Evolutionary conservation across 306 rosid genomes (phyloP).

Genomic region (Pueraria montana): DNA sequence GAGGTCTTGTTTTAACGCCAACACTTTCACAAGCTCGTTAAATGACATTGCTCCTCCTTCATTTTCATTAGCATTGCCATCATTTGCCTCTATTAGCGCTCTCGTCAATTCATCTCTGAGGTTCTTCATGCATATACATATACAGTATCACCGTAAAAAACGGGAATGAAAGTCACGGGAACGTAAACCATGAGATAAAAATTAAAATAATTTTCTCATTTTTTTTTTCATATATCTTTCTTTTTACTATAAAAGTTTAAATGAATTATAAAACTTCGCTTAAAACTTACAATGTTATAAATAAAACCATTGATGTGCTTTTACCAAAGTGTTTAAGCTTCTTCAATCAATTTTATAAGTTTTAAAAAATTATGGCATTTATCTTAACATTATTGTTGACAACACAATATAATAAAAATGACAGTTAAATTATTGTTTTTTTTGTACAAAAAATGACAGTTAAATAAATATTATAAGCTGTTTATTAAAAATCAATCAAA

Average conservation of each 20-base stretch:
- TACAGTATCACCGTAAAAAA: slow-evolving; percentile 39
- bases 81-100: slow-evolving; percentile 71
- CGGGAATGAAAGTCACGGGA: neutral
- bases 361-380: too few species aligned
- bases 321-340: neutral
- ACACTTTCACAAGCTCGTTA: slow-evolving; percentile 72
- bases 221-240: neutral
- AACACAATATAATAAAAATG: neutral
- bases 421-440: too few species aligned
- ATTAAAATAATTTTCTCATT: neutral
- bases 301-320: neutral
- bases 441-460: neutral
- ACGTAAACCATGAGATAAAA: neutral
- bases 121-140: slow-evolving; percentile 54
- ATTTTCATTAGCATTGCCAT: slow-evolving; percentile 50
- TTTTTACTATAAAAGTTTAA: neutral
- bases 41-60: slow-evolving; percentile 65
- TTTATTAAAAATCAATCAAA: neutral
- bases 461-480: neutral
- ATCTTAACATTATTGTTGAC: neutral
- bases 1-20: slow-evolving; percentile 69
- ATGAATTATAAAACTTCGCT: neutral
- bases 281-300: neutral
- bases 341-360: too few species aligned
- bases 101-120: slow-evolving; percentile 76